Percentiles rank a stretch among this genome's conserved stretches.
Conservation (phyloP, 1,139 yeast species). For the Hanseniaspora uvarum region DNA sequence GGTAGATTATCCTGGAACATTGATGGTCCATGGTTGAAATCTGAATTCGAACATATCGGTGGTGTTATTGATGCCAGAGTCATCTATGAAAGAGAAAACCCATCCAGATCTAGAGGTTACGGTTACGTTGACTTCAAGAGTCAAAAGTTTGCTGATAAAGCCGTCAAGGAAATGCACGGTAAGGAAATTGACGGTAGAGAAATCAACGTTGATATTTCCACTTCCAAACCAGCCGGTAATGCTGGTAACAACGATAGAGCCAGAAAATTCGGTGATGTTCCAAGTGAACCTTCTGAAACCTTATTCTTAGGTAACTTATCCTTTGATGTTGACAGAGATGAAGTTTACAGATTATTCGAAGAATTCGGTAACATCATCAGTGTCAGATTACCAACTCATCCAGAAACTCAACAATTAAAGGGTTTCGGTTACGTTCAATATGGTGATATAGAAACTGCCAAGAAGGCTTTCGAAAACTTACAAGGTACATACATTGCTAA, state of each 20-base stretch:
- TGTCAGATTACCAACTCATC: slow-evolving; percentile 93
- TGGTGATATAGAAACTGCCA: slow-evolving; percentile 76
- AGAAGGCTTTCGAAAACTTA: slow-evolving; percentile 74
- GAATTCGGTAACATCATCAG: slow-evolving; percentile 72
- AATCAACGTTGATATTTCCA: slow-evolving; percentile 84
- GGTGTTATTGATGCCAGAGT: slow-evolving; percentile 86
- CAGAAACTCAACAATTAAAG: slow-evolving; percentile 97
- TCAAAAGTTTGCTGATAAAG: slow-evolving; percentile 72
- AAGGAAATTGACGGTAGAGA: slow-evolving; percentile 95
- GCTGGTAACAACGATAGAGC: slow-evolving; percentile 58
- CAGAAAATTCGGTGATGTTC: slow-evolving; percentile 75
- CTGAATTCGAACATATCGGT: slow-evolving; percentile 73
- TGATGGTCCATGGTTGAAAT: slow-evolving; percentile 85
- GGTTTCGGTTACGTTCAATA: slow-evolving; percentile 98
- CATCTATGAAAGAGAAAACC: slow-evolving; percentile 75
- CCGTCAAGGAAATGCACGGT: slow-evolving; percentile 80
- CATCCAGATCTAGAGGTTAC: slow-evolving; percentile 89
- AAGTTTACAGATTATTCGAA: slow-evolving; percentile 59
- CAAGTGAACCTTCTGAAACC: slow-evolving; percentile 88
- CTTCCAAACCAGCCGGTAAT: slow-evolving; percentile 59
- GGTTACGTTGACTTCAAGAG: slow-evolving; percentile 92
- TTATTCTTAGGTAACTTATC: slow-evolving; percentile 91
- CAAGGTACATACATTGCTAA: slow-evolving; percentile 85
- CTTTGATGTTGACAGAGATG: slow-evolving; percentile 76
- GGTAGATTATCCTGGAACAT: slow-evolving; percentile 97